Conservation (phyloP, 768 basidiomycete species). For the Phylloporus arenicola region DNA sequence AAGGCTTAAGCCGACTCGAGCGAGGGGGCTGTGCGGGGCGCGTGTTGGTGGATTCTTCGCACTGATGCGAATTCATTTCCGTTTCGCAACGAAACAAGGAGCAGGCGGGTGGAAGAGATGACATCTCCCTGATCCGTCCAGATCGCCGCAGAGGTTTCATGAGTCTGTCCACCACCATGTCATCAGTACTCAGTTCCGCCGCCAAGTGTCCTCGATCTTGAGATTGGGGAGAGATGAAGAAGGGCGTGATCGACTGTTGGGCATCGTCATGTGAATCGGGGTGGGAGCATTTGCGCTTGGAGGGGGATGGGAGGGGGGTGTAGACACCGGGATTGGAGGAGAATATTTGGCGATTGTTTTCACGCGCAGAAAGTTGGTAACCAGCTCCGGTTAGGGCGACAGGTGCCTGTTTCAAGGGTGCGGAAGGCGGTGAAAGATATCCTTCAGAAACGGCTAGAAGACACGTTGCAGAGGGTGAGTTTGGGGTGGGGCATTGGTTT, state of each 20-base stretch:
- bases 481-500: slow-evolving; percentile 15
- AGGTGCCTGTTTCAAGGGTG: slow-evolving; percentile 27
- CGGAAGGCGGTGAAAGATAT: slow-evolving; percentile 42
- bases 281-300: slow-evolving; percentile 32
- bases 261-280: slow-evolving; percentile 20
- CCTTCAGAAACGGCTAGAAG: slow-evolving; percentile 55
- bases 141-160: slow-evolving; percentile 35
- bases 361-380: slow-evolving; percentile 53
- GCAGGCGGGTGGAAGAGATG: slow-evolving; percentile 21
- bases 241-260: neutral
- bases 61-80: slow-evolving; percentile 32
- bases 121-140: slow-evolving; percentile 24
- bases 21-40: slow-evolving; percentile 14
- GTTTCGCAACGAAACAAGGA: slow-evolving; percentile 24
- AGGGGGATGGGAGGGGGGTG: slow-evolving; percentile 29
- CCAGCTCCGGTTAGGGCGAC: slow-evolving; percentile 15
- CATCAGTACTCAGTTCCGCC: slow-evolving; percentile 24
- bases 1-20: slow-evolving; percentile 13
- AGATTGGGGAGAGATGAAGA: slow-evolving; percentile 15
- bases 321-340: slow-evolving; percentile 31
- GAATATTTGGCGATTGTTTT: slow-evolving; percentile 49
- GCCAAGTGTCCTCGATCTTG: slow-evolving; percentile 21
- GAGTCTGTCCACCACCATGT: slow-evolving; percentile 29
- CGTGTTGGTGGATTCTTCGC: slow-evolving; percentile 17
- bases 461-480: slow-evolving; percentile 25